Conservation (phyloP, 2,329 filamentous ascomycete species). For the Ceratocystis alfenasii region DNA sequence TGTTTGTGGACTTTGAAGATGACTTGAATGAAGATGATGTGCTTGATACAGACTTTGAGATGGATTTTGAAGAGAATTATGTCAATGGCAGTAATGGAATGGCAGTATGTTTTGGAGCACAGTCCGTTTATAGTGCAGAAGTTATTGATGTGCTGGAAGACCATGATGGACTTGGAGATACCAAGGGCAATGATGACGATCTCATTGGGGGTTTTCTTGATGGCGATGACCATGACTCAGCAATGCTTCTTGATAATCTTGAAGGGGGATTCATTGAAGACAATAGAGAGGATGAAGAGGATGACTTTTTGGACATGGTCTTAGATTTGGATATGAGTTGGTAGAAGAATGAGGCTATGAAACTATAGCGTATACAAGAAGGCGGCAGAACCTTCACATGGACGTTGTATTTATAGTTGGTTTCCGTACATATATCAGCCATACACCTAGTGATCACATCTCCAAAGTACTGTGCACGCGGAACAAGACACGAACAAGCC, state of each 20-base stretch:
- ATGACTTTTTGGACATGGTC: slow-evolving; percentile 8
- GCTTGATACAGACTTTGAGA: slow-evolving; percentile 9
- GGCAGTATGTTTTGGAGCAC: not conserved
- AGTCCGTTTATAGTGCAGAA: not conserved
- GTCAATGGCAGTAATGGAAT: not conserved
- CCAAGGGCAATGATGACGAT: slow-evolving; percentile 8
- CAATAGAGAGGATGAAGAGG: not conserved
- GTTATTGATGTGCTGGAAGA: slow-evolving; percentile 2
- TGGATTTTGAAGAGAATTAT: slow-evolving; percentile 12
- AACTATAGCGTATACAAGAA: not conserved
- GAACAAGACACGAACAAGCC: not conserved
- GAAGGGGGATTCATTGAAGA: not conserved
- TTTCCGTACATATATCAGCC: no score
- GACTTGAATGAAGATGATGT: not conserved
- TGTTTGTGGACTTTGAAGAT: slow-evolving; percentile 6
- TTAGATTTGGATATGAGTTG: slow-evolving; percentile 12
- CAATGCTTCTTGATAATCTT: not conserved
- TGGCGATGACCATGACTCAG: not conserved
- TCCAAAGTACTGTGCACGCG: no score
- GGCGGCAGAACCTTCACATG: not conserved
- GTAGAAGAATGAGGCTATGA: not conserved
- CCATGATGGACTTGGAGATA: not conserved
- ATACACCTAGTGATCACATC: no score
- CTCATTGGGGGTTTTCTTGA: slow-evolving; percentile 8
- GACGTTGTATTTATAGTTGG: not conserved